phyloP scores from a whole-genome alignment of 2,329 filamentous ascomycete species.

The Alternaria metachromatica region DNA sequence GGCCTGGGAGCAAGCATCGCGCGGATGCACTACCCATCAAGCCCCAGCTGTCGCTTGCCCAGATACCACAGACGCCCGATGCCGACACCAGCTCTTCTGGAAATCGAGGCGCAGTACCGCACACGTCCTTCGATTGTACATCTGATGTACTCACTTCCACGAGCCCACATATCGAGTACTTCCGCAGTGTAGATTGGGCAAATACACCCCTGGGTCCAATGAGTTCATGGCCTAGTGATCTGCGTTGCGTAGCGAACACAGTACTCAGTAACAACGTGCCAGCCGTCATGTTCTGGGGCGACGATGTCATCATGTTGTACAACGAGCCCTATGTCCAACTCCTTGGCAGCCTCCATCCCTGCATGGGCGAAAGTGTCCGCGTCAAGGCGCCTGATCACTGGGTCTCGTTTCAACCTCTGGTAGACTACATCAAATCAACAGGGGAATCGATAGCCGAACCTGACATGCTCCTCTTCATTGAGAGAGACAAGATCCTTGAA shows the following conservation, averaged over 20 bases:
- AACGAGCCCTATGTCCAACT: slow-evolving; percentile 46
- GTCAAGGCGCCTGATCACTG: slow-evolving; percentile 75
- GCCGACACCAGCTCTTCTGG: neutral
- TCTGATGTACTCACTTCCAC: slow-evolving; percentile 8
- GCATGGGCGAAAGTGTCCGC: slow-evolving; percentile 64
- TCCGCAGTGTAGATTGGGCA: slow-evolving; percentile 73
- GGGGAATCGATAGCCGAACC: slow-evolving; percentile 52
- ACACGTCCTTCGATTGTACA: slow-evolving; percentile 23
- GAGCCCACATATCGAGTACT: slow-evolving; percentile 68
- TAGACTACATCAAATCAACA: slow-evolving; percentile 29
- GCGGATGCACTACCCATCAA: slow-evolving; percentile 44
- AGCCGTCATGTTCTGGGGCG: slow-evolving; percentile 67
- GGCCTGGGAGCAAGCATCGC: slow-evolving; percentile 53
- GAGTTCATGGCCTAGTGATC: slow-evolving; percentile 69
- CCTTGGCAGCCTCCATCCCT: slow-evolving; percentile 56
- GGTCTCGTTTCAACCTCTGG: slow-evolving; percentile 28
- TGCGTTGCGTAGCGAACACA: slow-evolving; percentile 77
- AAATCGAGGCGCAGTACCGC: neutral
- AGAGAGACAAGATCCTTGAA: slow-evolving; percentile 71
- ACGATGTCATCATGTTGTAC: slow-evolving; percentile 47
- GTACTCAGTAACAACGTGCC: slow-evolving; percentile 66
- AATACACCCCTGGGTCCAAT: slow-evolving; percentile 75
- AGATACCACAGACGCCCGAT: neutral
- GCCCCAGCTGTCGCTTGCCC: slow-evolving; percentile 27
- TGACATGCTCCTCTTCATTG: slow-evolving; percentile 75